Percentiles rank a stretch among this genome's conserved stretches.
phyloP scores from a whole-genome alignment of 306 rosid genomes.

The Senna siamea region DNA sequence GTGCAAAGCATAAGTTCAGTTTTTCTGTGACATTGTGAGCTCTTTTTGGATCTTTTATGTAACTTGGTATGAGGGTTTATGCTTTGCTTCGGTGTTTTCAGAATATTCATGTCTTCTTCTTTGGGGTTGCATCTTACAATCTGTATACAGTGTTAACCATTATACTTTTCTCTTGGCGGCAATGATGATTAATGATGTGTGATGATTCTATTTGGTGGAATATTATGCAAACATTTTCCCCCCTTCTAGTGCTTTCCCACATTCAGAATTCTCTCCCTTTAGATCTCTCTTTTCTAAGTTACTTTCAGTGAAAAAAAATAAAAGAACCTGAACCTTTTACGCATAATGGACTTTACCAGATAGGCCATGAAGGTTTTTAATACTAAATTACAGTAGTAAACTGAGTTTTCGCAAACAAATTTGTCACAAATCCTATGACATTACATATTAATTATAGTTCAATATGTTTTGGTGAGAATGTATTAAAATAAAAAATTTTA shows the following conservation, averaged over 20 bases:
- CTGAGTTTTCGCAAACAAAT: not conserved
- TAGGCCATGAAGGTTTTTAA: not conserved
- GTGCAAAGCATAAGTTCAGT: constrained; percentile 77
- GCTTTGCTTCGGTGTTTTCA: constrained; percentile 65
- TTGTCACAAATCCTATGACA: not conserved
- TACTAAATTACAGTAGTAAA: not conserved
- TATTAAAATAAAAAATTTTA: too few species aligned
- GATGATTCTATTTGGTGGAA: constrained; percentile 14
- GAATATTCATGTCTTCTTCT: constrained; percentile 61
- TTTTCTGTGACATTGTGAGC: not conserved
- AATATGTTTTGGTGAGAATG: too few species aligned
- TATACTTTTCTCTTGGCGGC: constrained; percentile 33
- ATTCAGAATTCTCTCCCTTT: constrained; percentile 19
- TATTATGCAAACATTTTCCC: constrained; percentile 4
- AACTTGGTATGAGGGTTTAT: constrained; percentile 57
- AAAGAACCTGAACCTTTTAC: not conserved
- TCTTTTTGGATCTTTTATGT: constrained; percentile 40
- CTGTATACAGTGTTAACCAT: not conserved
- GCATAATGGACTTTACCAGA: not conserved
- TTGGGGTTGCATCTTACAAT: constrained; percentile 30
- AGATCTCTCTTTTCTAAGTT: constrained; percentile 4
- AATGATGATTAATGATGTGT: constrained; percentile 7
- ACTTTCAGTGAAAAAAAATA: not conserved
- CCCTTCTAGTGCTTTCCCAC: not conserved
- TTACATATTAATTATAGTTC: too few species aligned